Conservation (phyloP, 2,329 filamentous ascomycete species). For the Trichoderma citrinoviride region DNA sequence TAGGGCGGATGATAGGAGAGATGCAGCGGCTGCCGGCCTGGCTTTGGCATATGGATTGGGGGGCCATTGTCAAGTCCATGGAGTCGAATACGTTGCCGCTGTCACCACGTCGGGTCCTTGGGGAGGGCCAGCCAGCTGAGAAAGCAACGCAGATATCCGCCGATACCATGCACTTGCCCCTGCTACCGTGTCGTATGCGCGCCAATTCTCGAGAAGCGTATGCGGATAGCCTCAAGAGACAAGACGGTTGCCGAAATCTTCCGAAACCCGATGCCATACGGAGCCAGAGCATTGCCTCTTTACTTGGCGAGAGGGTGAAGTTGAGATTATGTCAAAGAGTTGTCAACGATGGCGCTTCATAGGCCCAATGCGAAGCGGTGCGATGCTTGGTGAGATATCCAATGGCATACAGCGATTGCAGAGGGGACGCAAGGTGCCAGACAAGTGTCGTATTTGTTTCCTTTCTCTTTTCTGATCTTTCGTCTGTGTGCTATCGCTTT, state of each 20-base stretch:
- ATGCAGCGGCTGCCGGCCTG: neutral
- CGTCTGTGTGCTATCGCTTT: slow-evolving; percentile 69
- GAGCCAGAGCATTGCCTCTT: slow-evolving; percentile 11
- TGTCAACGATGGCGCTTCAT: slow-evolving; percentile 12
- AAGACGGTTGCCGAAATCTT: neutral
- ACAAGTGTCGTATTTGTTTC: slow-evolving; percentile 40
- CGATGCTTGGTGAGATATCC: slow-evolving; percentile 17
- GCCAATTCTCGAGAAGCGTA: neutral
- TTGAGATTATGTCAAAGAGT: slow-evolving; percentile 12
- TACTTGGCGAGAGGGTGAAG: slow-evolving; percentile 6
- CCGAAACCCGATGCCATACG: neutral
- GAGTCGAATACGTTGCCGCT: neutral
- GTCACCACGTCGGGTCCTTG: neutral
- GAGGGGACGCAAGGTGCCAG: slow-evolving; percentile 22
- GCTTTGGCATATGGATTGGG: neutral
- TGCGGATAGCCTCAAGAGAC: slow-evolving; percentile 5
- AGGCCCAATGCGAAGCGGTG: slow-evolving; percentile 11
- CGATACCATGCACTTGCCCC: slow-evolving; percentile 3
- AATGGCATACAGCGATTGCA: slow-evolving; percentile 35
- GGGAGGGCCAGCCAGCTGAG: neutral
- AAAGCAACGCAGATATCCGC: slow-evolving; percentile 7
- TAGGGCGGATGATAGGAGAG: neutral
- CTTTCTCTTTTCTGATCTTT: slow-evolving; percentile 30
- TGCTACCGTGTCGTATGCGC: neutral
- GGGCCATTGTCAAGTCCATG: neutral